Base-by-base conservation (phyloP, 2,329 filamentous ascomycete species). In the Triangularia setosa region DNA sequence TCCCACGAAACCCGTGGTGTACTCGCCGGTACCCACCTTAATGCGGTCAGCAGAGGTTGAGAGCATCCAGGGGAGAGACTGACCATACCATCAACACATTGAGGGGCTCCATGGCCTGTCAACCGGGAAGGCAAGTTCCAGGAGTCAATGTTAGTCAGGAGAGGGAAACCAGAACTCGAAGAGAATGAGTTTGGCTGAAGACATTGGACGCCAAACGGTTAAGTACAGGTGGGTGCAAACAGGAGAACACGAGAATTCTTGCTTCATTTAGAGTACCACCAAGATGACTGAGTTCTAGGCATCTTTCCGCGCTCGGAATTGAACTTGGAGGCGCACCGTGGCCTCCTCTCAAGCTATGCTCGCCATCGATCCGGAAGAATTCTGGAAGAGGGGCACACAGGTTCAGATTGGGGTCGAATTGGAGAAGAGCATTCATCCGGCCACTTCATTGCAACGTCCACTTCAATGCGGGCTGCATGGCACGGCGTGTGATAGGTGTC, bases 1-100 rank as follows among this genome's bases (percentile, higher is more conserved):
- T 64, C 91, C 92, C 64, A 97, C 93, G 72, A 95, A 97, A 64
- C 93, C 93, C 53, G 94, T 97, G 72, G 94, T 97, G 83, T 97
- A 97, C 84, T 97, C 93, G 73, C 93, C 94, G 11, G 93, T 97
- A 69, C 93, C 93, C 65, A 97, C 86, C 90, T 89, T 48, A 61
- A 59, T 60, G 68, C 61, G 1, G 24, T 52, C 3, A 9, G 30
- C 18, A 40, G 18, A 14, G 12, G 18, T 2, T 8, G 33, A n/a
- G 21, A 28, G 25, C 16, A 24, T 30, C n/a, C 1, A 60, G 16
- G 6, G 21, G n/a, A n/a, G 40, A 11, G 8, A 25, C 18, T 16
- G 4, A 8, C 73, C 80, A 74, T 72, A 87, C 87, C 87, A 90
- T 90, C 74, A 90, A 80, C 70, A 90, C 87, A 70, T 86, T 88